These are phyloP conservation scores for Botrytis elliptica DNA, from an alignment of 2,329 filamentous ascomycete species.

Conservation along the genomic window DNA sequence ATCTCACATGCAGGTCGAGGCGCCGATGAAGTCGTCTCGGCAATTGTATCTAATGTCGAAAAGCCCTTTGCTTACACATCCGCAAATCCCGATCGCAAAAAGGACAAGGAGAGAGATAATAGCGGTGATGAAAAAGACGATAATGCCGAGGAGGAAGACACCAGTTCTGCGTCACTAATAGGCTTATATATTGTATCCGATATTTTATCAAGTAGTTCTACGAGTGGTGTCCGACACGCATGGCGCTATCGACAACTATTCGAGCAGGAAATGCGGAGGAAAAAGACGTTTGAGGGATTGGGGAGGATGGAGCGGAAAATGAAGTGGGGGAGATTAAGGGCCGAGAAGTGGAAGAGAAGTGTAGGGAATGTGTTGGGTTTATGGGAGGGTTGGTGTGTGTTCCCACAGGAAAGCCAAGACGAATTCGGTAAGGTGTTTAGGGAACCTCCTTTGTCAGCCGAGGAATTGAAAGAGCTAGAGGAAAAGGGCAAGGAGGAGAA, in stretches of 20 bases:
- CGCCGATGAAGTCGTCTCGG: slow-evolving; percentile 86
- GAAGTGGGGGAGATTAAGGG: slow-evolving; percentile 64
- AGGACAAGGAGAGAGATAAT: slow-evolving; percentile 37
- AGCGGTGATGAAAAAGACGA: slow-evolving; percentile 44
- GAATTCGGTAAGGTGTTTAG: slow-evolving; percentile 69
- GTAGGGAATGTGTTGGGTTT: slow-evolving; percentile 55
- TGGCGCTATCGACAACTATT: slow-evolving; percentile 69
- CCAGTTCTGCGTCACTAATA: slow-evolving; percentile 71
- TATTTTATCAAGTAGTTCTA: slow-evolving; percentile 63
- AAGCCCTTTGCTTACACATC: slow-evolving; percentile 71
- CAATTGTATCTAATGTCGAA: slow-evolving; percentile 79
- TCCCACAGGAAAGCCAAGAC: slow-evolving; percentile 72
- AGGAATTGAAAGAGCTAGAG: slow-evolving; percentile 40
- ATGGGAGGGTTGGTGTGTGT: slow-evolving; percentile 70
- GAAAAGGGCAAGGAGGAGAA: slow-evolving; percentile 36
- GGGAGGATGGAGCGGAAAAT: slow-evolving; percentile 61
- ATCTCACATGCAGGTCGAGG: slow-evolving; percentile 83
- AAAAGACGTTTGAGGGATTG: slow-evolving; percentile 61
- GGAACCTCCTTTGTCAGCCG: slow-evolving; percentile 58
- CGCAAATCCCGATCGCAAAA: slow-evolving; percentile 60
- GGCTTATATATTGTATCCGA: slow-evolving; percentile 77
- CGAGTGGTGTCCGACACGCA: slow-evolving; percentile 61
- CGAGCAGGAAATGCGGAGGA: slow-evolving; percentile 57
- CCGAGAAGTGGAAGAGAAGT: slow-evolving; percentile 65
- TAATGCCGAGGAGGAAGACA: slow-evolving; percentile 55